Conservation (phyloP, 2,329 filamentous ascomycete genomes). For the Chaetomiaceae sp. region DNA sequence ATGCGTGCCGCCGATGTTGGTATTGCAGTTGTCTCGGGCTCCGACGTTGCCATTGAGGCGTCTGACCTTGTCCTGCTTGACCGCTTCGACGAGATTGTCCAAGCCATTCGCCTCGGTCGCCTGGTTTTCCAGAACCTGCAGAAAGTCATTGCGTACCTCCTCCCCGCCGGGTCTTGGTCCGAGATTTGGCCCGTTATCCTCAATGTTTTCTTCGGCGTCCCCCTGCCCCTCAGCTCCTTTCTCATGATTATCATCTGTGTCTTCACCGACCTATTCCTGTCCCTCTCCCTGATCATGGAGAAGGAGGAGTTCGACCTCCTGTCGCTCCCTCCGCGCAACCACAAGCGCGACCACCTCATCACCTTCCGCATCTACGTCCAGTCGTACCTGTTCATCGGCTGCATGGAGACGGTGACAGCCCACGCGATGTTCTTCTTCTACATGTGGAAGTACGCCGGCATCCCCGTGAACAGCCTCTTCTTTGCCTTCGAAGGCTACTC, state of each 20-base stretch:
- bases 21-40: slow-evolving; percentile 56
- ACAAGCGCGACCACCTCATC: slow-evolving; percentile 46
- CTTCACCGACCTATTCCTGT: slow-evolving; percentile 49
- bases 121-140: slow-evolving; percentile 9
- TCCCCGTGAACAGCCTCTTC: slow-evolving; percentile 42
- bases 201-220: slow-evolving; percentile 51
- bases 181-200: slow-evolving; percentile 53
- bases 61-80: slow-evolving; percentile 6
- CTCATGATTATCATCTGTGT: slow-evolving; percentile 55
- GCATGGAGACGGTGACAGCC: slow-evolving; percentile 44
- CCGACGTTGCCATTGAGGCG: slow-evolving; percentile 57
- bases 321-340: slow-evolving; percentile 43
- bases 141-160: slow-evolving; percentile 26
- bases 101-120: slow-evolving; percentile 5
- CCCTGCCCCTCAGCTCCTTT: slow-evolving; percentile 44
- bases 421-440: slow-evolving; percentile 51
- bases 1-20: slow-evolving; percentile 59
- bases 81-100: slow-evolving; percentile 5
- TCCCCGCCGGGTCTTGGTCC: slow-evolving; percentile 43
- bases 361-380: slow-evolving; percentile 46
- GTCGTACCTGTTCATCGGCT: slow-evolving; percentile 46
- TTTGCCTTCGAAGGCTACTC: slow-evolving; percentile 44
- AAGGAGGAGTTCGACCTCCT: slow-evolving; percentile 50
- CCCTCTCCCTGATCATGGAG: slow-evolving; percentile 47
- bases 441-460: slow-evolving; percentile 38